These are phyloP conservation scores for Boechera stricta DNA, from an alignment of 345 rosid genomes.

Conservation along the genomic window DNA sequence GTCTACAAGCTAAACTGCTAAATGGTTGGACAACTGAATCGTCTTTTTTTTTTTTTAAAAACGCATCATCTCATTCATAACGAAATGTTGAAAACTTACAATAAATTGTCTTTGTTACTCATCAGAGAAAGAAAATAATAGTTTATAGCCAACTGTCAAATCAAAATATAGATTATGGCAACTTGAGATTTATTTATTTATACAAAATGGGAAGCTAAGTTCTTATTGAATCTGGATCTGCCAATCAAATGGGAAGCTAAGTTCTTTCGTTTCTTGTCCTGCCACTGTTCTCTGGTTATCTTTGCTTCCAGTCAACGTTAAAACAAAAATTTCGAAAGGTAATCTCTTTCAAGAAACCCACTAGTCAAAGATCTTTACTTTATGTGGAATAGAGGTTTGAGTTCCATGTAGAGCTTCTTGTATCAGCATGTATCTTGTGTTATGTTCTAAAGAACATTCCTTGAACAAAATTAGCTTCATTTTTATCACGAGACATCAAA, in stretches of 20 bases:
- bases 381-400: neutral
- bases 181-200: slow-evolving; percentile 5
- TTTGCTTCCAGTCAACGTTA: neutral
- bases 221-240: slow-evolving; percentile 32
- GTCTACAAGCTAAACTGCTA: neutral
- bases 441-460: neutral
- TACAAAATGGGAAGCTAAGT: slow-evolving; percentile 1
- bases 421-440: slow-evolving; percentile 4
- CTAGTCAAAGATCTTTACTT: neutral
- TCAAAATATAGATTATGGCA: neutral
- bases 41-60: too few relatives aligned
- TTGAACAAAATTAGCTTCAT: neutral
- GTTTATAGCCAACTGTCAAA: neutral
- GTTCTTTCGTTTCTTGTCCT: neutral
- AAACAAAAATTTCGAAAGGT: slow-evolving; percentile 29
- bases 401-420: slow-evolving; percentile 10
- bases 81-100: too few relatives aligned
- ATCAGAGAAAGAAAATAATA: neutral
- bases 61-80: too few relatives aligned
- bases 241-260: slow-evolving; percentile 25
- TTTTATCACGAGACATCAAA: neutral
- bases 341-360: slow-evolving; percentile 1
- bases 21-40: neutral
- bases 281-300: neutral
- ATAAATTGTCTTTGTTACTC: neutral